Conservation (phyloP, 108 stramenopile genomes). For the Nitzschia palea region DNA sequence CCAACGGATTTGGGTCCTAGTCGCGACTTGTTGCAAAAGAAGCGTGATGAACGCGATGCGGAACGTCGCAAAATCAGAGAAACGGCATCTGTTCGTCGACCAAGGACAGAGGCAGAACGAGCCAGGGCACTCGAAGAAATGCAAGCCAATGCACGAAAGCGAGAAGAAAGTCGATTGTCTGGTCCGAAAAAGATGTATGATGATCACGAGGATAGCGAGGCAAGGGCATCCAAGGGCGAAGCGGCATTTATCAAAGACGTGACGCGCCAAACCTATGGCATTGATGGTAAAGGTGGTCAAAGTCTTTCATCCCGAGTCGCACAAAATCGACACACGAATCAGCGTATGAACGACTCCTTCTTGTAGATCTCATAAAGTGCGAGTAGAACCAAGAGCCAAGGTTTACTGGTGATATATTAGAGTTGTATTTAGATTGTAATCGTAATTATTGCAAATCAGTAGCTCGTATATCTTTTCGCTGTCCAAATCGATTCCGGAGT, state of each 20-base stretch:
- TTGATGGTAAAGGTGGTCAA: not conserved
- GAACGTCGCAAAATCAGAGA: conserved; percentile 29
- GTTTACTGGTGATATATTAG: too few relatives aligned
- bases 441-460: conserved; percentile 52
- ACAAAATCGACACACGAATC: conserved; percentile 51
- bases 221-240: not conserved
- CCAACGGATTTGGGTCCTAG: conserved; percentile 58
- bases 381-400: too few relatives aligned
- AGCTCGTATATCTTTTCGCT: conserved; percentile 50
- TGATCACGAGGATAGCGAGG: not conserved
- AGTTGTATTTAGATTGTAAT: too few relatives aligned
- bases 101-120: conserved; percentile 37
- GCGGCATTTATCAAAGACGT: conserved; percentile 37
- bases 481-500: conserved; percentile 60
- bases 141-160: conserved; percentile 40
- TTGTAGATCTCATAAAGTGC: conserved; percentile 10
- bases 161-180: conserved; percentile 12
- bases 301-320: conserved; percentile 36
- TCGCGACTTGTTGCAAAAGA: conserved; percentile 48
- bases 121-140: conserved; percentile 42
- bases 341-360: conserved; percentile 37
- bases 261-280: conserved; percentile 25
- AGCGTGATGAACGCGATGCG: conserved; percentile 46
- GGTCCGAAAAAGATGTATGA: not conserved
- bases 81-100: conserved; percentile 10